These are phyloP conservation scores for Rugonectria rugulosa DNA, from an alignment of 2,329 filamentous ascomycete genomes.

Conservation along the genomic window DNA sequence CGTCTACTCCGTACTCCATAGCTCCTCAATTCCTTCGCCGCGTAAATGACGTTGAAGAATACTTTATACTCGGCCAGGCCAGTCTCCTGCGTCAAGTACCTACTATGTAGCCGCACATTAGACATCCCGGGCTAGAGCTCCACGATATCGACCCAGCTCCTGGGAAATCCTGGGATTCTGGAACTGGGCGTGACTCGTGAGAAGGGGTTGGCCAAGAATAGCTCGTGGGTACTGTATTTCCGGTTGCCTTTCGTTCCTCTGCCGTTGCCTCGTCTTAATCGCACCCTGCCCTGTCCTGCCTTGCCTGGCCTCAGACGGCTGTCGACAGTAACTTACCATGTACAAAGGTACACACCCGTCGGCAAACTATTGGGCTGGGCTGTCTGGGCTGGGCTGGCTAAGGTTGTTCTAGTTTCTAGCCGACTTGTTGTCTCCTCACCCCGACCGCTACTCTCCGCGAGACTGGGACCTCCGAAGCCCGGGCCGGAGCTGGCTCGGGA, in stretches of 20 bases:
- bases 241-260: slow-evolving; percentile 27
- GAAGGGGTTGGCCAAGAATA: slow-evolving; percentile 21
- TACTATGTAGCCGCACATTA: too few relatives aligned
- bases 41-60: too few relatives aligned
- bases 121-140: too few relatives aligned
- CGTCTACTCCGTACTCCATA: too few relatives aligned
- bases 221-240: slow-evolving; percentile 15
- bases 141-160: slow-evolving; percentile 19
- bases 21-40: too few relatives aligned
- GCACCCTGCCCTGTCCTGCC: too few relatives aligned
- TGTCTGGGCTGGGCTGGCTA: too few relatives aligned
- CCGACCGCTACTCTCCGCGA: slow-evolving; percentile 35
- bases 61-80: too few relatives aligned
- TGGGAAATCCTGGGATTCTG: slow-evolving; percentile 12
- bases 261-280: slow-evolving; percentile 24
- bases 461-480: slow-evolving; percentile 26
- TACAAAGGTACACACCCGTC: slow-evolving; percentile 7
- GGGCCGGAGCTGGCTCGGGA: slow-evolving; percentile 28
- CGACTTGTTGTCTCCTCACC: slow-evolving; percentile 28
- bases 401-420: slow-evolving; percentile 26
- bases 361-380: too few relatives aligned
- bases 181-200: slow-evolving; percentile 7
- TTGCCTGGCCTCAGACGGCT: slow-evolving; percentile 21
- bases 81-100: too few relatives aligned
- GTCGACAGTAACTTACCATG: slow-evolving; percentile 16